Base-by-base conservation (phyloP, 176 grass and related monocot species). In the Oryza meridionalis region DNA sequence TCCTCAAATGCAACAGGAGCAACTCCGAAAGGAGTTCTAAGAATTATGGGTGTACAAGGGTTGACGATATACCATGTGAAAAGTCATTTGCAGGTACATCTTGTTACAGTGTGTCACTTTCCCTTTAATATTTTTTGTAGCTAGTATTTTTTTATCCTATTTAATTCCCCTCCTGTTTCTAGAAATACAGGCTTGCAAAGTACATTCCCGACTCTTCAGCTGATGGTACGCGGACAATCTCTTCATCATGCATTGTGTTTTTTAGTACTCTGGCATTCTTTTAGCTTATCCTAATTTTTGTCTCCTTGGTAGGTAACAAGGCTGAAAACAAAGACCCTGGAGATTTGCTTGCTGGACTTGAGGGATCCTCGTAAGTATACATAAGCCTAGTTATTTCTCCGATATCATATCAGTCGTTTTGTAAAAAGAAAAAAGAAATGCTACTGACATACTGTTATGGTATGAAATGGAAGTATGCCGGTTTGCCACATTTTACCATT, bases 51-150 rank as follows among this genome's bases (percentile, higher is more conserved):
- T 78, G 94, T 92, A 40, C 70, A 63, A 69, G 89, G 91, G 72
- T 67, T 99, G 77, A 99, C 96, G 67, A 99, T 99, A 89, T 99
- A 96, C 63, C 96, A 99, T 82, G 91, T 99, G 35, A 99, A 99
- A 95, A 99, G 96, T 86, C 96, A 99, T 70, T 88, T 99, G 76
- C 96, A 99, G 93, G 96, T 99, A 94, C 17, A 65, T 82, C 33
- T 80, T 86, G 29, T 78, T 89, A 78, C 1, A 47, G 63, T 51
- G 11, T 84, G 35, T 46, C 44, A 71, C 47, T 82, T 77, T 11
- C 3, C 29, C 24, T 69, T 89, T 62, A 73, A 31, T 14, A 55
- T 7, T 43, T 68, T 74, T 46, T n/a, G 0, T 16, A 32, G 42
- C 24, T 76, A 44, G 65, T 21, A 64, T 31, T 53, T 62, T 61